Evolutionary conservation across 23 red algal genomes (phyloP), one percentile per base, ranked within the genome.

Genomic region (Chondrus crispus): DNA sequence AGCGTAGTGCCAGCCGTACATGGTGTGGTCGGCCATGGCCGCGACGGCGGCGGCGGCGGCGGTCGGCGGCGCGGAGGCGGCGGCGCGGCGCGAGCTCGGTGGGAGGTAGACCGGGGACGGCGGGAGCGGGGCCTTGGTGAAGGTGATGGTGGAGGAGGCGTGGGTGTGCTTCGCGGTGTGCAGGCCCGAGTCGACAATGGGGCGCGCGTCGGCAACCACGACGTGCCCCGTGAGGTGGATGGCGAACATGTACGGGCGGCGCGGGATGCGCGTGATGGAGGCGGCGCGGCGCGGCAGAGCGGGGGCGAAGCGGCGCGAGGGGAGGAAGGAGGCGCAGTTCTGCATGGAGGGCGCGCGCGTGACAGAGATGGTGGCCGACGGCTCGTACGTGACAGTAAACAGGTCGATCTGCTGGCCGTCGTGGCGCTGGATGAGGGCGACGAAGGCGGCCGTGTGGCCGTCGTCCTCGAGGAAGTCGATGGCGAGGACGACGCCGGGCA

Each of bases 381-480:
- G 75, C 20, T 57, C 60, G 51, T 66, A 64, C 38, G 66, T 58
- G n/a, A 92, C 89, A 12, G 89, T 62, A 51, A 81, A 92, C 42
- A 92, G 51, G 33, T 55, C 48, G 18, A 92, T 70, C 32, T 71
- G 36, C 62, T 92, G 89, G 42, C 52, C 77, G 4, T 75, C 74
- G 7, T 62, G 54, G 35, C 75, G 40, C 77, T 92, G 89, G 55
- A 83, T 43, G 46, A 92, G 62, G 35, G 77, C 89, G 62, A 92
- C 75, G 49, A 92, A 42, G 18, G 89, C 89, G 57, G 69, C 89
- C 13, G 38, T 47, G 5, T 44, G 62, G 29, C 75, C 77, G 62
- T 92, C 89, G 62, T 92, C 89, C 38, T 84, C 75, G n/a, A 92
- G 47, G 46, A 92, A 92, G 24, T 66, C 77, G 68, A 92, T 81